Evolutionary conservation across 2,329 filamentous ascomycete species (phyloP), one percentile per base, ranked within the genome.

Genomic region (Xylariaceae sp.): DNA sequence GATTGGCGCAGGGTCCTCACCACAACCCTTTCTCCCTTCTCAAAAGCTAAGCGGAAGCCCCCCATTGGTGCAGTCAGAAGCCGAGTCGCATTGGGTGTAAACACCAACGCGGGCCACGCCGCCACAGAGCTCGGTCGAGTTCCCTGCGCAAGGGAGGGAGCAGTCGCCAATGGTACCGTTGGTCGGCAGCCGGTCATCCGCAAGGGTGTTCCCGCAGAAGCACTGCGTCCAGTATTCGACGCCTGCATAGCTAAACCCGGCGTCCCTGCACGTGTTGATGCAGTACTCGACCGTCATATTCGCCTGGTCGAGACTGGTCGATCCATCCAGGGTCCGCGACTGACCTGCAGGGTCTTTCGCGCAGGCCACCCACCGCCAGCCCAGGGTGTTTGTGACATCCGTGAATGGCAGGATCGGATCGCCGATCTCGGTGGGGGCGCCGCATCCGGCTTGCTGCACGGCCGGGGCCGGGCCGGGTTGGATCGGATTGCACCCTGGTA

Each of bases 401-500:
- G 67, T 71, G 58, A 64, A 76, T 42, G 67, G 68, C 32, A 62
- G 60, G n/a, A 63, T 48, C 6, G 61, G 62, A 7, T 60, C 39
- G 3, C 68, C 67, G 46, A 73, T 71, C 17, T 57, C 47, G 4
- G 65, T 63, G 3, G 61, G 61, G 20, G 68, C 64, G 45, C 65
- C 66, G 40, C 66, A 70, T 34, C 45, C 43, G 6, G 53, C 22
- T 38, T 53, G 42, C 23, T 48, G 40, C 10, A 34, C 20, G 1
- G 50, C 56, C 3, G 40, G 33, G 35, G 50, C 52, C 5, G 66
- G 66, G 3, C 65, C 64, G 10, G 55, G 42, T 25, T 61, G 67
- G 22, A 75, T 53, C 2, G 70, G 60, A 53, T 80, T 80, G 65
- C 77, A 80, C n/a, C 77, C 78, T 1, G 77, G 77, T 1, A 82